phyloP scores from a whole-genome alignment of 2,329 filamentous ascomycete genomes.

The Sphaerulina vaccinii region DNA sequence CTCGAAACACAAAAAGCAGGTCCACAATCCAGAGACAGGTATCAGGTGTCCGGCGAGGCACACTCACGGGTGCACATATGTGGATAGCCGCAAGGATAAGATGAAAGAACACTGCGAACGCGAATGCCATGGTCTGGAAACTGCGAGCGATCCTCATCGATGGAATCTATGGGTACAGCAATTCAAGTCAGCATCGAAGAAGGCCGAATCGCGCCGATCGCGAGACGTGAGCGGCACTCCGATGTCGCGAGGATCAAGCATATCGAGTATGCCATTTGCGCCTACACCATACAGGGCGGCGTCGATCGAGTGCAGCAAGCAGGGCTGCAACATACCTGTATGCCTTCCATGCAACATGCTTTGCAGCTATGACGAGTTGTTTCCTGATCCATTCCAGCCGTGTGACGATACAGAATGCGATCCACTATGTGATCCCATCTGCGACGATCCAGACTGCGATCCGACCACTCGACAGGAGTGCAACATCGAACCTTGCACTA shows the following conservation, averaged over 20 bases:
- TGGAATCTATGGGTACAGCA: constrained; percentile 29
- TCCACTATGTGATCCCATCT: constrained; percentile 27
- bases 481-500: constrained; percentile 11
- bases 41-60: constrained; percentile 28
- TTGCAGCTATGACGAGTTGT: constrained; percentile 24
- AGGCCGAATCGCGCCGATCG: constrained; percentile 21
- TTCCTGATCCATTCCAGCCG: constrained; percentile 18
- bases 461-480: constrained; percentile 17
- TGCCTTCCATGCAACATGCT: constrained; percentile 29
- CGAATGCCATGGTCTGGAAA: constrained; percentile 28
- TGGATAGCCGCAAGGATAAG: constrained; percentile 29
- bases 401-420: constrained; percentile 24
- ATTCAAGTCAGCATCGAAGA: constrained; percentile 26
- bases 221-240: constrained; percentile 18
- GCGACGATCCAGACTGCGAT: constrained; percentile 27
- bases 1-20: constrained; percentile 36
- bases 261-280: constrained; percentile 18
- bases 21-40: constrained; percentile 28
- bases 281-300: constrained; percentile 14
- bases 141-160: constrained; percentile 23
- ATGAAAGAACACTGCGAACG: constrained; percentile 30
- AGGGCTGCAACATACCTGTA: constrained; percentile 28
- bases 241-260: constrained; percentile 22
- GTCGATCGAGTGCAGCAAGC: constrained; percentile 27
- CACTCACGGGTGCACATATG: constrained; percentile 27